phyloP scores from a whole-genome alignment of 2,329 filamentous ascomycete genomes.

The Colletotrichum paranaense region DNA sequence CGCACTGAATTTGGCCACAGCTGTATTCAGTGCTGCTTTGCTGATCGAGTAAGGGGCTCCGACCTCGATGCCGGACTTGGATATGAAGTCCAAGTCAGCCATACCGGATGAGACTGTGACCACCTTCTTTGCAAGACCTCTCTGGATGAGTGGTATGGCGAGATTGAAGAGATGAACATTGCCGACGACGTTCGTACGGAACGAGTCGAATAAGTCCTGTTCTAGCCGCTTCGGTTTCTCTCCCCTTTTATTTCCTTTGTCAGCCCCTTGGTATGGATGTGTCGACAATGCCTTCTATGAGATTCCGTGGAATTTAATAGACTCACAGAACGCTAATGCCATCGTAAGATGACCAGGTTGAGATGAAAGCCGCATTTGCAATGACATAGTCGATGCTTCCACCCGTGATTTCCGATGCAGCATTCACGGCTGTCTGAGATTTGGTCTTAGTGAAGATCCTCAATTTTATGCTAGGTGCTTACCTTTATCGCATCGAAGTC shows the following conservation, averaged over 20 bases:
- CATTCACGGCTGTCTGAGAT: neutral
- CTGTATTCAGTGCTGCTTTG: conserved; percentile 64
- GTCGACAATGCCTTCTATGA: neutral
- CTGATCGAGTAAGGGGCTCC: conserved; percentile 56
- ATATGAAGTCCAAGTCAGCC: conserved; percentile 58
- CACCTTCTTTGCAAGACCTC: conserved; percentile 65
- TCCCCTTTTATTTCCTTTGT: neutral
- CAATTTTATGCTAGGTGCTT: neutral
- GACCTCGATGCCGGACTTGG: conserved; percentile 47
- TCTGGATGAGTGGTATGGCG: conserved; percentile 63
- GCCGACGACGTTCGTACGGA: conserved; percentile 62
- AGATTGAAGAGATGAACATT: conserved; percentile 64
- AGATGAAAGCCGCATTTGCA: neutral
- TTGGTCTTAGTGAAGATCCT: neutral
- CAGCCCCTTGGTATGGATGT: too few species aligned
- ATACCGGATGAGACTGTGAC: conserved; percentile 60
- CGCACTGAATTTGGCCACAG: conserved; percentile 63
- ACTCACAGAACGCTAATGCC: neutral
- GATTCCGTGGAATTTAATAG: neutral
- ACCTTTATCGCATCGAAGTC: conserved; percentile 52
- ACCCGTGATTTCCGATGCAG: neutral
- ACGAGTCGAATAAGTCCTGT: conserved; percentile 30
- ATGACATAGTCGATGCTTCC: neutral
- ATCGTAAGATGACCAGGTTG: neutral
- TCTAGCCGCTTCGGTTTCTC: conserved; percentile 16